phyloP scores from a whole-genome alignment of 257 asterid genomes.

The Gardenia jasminoides region DNA sequence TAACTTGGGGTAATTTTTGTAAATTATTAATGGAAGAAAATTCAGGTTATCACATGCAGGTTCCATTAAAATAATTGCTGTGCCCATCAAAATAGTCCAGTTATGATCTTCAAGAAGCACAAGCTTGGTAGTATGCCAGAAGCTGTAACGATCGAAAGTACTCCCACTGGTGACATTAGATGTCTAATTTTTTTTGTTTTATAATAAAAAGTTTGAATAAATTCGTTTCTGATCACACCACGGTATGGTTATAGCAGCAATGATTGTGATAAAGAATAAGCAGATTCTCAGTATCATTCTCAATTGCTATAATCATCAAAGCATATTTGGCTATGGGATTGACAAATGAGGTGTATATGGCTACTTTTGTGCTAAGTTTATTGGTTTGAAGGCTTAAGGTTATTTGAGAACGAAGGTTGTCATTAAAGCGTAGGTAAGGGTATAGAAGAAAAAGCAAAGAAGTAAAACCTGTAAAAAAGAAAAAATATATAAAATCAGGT shows the following conservation, averaged over 20 bases:
- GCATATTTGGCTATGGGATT: constrained; percentile 81
- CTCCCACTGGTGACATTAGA: constrained; percentile 66
- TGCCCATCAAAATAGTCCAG: constrained; percentile 46
- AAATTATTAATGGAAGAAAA: too few species aligned
- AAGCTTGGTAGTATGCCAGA: constrained; percentile 65
- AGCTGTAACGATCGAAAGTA: constrained; percentile 53
- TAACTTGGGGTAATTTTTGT: too few species aligned
- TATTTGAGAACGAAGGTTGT: constrained; percentile 60
- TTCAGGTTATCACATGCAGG: constrained; percentile 43
- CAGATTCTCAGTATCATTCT: constrained; percentile 47
- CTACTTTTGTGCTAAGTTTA: constrained; percentile 58
- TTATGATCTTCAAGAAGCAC: constrained; percentile 60
- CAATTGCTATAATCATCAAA: constrained; percentile 61
- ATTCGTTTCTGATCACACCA: too few species aligned
- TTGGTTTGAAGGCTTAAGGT: constrained; percentile 60
- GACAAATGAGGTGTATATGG: constrained; percentile 68
- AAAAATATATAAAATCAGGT: too few species aligned
- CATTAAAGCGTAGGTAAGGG: constrained; percentile 57
- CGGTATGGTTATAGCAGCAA: constrained; percentile 59
- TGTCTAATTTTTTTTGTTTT: too few species aligned
- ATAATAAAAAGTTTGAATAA: too few species aligned
- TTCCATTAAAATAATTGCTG: constrained; percentile 49
- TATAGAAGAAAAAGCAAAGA: constrained; percentile 54
- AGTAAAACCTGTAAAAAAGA: constrained; percentile 54
- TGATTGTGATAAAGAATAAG: constrained; percentile 55